A percentile compares a stretch with the other conserved stretches of the same genome.
phyloP scores from a whole-genome alignment of 345 rosid species.

The Syzygium oleosum region DNA sequence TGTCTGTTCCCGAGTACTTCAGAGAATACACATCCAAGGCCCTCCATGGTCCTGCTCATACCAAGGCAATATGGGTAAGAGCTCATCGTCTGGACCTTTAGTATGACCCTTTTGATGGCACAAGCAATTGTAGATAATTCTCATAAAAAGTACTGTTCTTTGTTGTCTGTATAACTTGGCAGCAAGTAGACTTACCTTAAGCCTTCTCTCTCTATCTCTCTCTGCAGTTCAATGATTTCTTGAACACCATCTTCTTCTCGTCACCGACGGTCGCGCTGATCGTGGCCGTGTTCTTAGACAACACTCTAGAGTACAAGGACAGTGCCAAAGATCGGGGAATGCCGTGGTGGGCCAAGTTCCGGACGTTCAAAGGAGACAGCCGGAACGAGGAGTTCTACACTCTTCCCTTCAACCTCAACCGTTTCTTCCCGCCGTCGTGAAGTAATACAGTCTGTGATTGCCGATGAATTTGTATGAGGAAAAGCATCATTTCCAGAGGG shows the following conservation, averaged over 20 bases:
- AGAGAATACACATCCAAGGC: constrained; percentile 75
- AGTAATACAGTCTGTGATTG: neutral
- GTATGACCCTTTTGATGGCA: neutral
- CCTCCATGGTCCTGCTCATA: constrained; percentile 86
- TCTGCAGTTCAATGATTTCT: constrained; percentile 89
- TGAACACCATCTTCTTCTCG: constrained; percentile 88
- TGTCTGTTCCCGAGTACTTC: constrained; percentile 85
- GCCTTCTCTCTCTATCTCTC: neutral
- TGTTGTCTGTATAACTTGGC: neutral
- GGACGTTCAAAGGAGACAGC: constrained; percentile 81
- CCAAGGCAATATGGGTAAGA: constrained; percentile 82
- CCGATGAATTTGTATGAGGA: neutral
- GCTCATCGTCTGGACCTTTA: neutral
- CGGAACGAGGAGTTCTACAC: constrained; percentile 92
- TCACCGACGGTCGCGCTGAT: constrained; percentile 82
- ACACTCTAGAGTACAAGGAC: constrained; percentile 83
- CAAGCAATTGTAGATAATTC: neutral
- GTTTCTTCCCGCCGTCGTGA: constrained; percentile 94
- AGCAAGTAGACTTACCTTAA: neutral
- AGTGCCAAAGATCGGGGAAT: constrained; percentile 83
- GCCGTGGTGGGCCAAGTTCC: constrained; percentile 96
- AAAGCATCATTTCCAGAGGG: constrained; percentile 18
- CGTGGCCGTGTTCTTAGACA: constrained; percentile 77
- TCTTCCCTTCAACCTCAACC: constrained; percentile 91
- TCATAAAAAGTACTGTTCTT: neutral